Conservation (phyloP, 2,329 filamentous ascomycete species). For the Acarospora socialis region DNA sequence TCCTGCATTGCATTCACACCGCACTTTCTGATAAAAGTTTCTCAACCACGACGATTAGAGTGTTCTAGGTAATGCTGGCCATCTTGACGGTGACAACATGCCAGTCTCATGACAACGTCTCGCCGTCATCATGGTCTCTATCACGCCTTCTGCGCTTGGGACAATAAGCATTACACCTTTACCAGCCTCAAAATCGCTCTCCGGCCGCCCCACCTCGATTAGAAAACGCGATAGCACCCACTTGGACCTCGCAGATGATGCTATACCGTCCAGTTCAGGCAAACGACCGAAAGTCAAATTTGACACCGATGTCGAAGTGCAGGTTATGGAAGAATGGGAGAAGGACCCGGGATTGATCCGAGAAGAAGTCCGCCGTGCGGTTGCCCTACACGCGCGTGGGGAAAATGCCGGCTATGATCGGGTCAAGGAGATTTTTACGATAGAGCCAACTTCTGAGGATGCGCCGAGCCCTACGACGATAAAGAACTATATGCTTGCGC, state of each 20-base stretch:
- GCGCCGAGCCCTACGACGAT: conserved; percentile 38
- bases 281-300: conserved; percentile 36
- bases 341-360: conserved; percentile 44
- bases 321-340: conserved; percentile 32
- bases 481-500: conserved; percentile 44
- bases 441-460: conserved; percentile 33
- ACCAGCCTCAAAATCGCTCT: conserved; percentile 6
- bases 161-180: conserved; percentile 2
- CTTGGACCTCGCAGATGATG: conserved; percentile 9
- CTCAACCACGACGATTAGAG: no score
- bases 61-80: no score
- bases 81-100: no score
- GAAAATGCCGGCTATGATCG: conserved; percentile 44
- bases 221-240: conserved; percentile 12
- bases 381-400: conserved; percentile 37
- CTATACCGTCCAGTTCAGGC: conserved; percentile 19
- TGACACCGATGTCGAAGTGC: conserved; percentile 32
- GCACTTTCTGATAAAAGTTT: no score
- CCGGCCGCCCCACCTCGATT: conserved; percentile 10
- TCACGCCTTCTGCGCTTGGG: conserved; percentile 8
- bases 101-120: neutral
- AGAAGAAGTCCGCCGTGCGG: conserved; percentile 46
- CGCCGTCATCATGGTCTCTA: neutral
- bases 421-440: conserved; percentile 38
- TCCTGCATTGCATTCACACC: no score